These are phyloP conservation scores for Penicillium nucicola DNA, from an alignment of 495 filamentous ascomycete genomes.

Conservation along the genomic window DNA sequence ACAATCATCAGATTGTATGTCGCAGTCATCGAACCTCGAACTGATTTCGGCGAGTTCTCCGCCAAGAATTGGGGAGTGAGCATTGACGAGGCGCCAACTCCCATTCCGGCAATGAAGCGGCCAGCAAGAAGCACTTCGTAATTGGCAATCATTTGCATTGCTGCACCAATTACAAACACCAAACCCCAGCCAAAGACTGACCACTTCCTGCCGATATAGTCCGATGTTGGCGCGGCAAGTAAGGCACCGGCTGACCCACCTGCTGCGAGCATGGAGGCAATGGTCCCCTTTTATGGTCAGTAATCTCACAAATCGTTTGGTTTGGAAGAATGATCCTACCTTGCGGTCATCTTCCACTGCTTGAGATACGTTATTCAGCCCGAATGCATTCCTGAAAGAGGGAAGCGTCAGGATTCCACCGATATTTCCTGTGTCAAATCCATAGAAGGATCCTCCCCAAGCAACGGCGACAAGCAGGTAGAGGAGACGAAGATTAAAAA, in stretches of 20 bases:
- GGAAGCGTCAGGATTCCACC: constrained; percentile 59
- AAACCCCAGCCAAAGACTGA: constrained; percentile 47
- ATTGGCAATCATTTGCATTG: constrained; percentile 53
- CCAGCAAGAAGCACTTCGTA: constrained; percentile 27
- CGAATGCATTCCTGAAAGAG: constrained; percentile 49
- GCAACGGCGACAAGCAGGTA: constrained; percentile 19
- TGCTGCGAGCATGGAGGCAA: constrained; percentile 59
- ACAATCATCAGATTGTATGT: constrained; percentile 29
- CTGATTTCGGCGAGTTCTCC: constrained; percentile 31
- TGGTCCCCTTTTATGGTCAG: constrained; percentile 53
- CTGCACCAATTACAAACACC: constrained; percentile 57
- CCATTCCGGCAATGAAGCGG: constrained; percentile 44
- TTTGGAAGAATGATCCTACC: constrained; percentile 21
- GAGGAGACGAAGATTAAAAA: constrained; percentile 26
- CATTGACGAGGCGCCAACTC: constrained; percentile 20
- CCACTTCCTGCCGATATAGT: constrained; percentile 51
- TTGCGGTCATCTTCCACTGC: constrained; percentile 17
- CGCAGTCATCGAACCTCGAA: constrained; percentile 25
- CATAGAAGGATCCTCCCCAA: constrained; percentile 38
- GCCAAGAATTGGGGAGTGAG: constrained; percentile 21
- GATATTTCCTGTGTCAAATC: constrained; percentile 67
- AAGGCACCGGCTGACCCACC: constrained; percentile 58
- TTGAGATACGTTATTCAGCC: constrained; percentile 12
- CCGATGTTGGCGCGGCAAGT: constrained; percentile 51
- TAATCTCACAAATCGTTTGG: too few species aligned